Evolutionary conservation across 495 filamentous ascomycete genomes (phyloP).

Genomic region (Staphylotrichum longicolle): DNA sequence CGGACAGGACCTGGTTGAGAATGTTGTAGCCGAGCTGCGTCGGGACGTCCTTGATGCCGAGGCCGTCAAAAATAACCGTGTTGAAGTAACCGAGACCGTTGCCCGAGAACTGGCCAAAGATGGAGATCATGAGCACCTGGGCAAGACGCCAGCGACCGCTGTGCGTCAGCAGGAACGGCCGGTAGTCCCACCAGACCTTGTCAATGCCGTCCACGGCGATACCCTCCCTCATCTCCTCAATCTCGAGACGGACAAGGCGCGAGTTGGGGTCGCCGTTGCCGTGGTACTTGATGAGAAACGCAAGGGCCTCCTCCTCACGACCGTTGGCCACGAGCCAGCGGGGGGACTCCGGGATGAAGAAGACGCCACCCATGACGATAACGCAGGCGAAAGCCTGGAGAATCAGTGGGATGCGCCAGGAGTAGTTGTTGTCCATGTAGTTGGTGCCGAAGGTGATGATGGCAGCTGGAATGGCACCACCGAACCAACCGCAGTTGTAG

Average conservation of each 20-base stretch:
- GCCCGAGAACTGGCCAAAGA: conserved; percentile 55
- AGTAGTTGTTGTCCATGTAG: conserved; percentile 40
- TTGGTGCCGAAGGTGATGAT: conserved; percentile 45
- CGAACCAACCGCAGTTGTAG: conserved; percentile 55
- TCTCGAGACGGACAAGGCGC: conserved; percentile 53
- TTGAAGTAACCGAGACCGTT: conserved; percentile 48
- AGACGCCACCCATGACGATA: conserved; percentile 50
- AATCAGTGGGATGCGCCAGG: conserved; percentile 50
- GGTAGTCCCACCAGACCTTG: conserved; percentile 49
- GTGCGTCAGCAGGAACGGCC: conserved; percentile 45
- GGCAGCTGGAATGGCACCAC: conserved; percentile 50
- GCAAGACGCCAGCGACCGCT: conserved; percentile 48
- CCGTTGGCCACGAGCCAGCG: conserved; percentile 60
- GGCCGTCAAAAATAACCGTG: conserved; percentile 36
- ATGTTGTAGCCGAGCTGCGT: conserved; percentile 47
- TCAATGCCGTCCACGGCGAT: conserved; percentile 56
- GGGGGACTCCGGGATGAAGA: conserved; percentile 64
- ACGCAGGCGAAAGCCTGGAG: conserved; percentile 45
- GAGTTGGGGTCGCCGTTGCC: conserved; percentile 54
- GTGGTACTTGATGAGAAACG: conserved; percentile 58
- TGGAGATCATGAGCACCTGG: conserved; percentile 51
- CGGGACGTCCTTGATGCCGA: conserved; percentile 35
- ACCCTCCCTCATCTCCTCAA: conserved; percentile 59
- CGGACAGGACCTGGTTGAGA: conserved; percentile 46
- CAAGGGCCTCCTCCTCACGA: conserved; percentile 50